phyloP scores from a whole-genome alignment of 1,284 basidiomycete species.

The Butyriboletus appendiculatus region DNA sequence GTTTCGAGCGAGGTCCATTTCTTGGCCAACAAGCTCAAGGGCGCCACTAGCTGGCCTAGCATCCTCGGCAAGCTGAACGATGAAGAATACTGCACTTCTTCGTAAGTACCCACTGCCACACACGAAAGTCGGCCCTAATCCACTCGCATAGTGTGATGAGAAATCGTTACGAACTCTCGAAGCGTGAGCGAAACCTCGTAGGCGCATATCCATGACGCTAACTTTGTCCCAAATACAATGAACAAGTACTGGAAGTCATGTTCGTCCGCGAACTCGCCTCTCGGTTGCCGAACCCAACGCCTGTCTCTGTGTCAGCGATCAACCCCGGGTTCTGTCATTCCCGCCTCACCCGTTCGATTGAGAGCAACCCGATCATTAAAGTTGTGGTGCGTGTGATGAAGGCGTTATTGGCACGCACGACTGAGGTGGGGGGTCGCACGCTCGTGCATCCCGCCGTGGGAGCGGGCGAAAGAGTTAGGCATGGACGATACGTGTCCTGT shows the following conservation, averaged over 20 bases:
- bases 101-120: constrained; percentile 17
- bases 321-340: constrained; percentile 39
- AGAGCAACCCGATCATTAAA: constrained; percentile 8
- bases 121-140: neutral
- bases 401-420: constrained; percentile 26
- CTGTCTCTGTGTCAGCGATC: constrained; percentile 37
- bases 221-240: neutral
- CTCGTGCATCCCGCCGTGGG: constrained; percentile 31
- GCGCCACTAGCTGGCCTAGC: constrained; percentile 13
- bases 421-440: constrained; percentile 34
- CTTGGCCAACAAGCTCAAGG: constrained; percentile 9
- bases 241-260: constrained; percentile 32
- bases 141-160: constrained; percentile 17
- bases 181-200: constrained; percentile 29
- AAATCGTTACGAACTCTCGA: constrained; percentile 36
- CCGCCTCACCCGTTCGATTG: constrained; percentile 21
- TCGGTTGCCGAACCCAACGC: constrained; percentile 29
- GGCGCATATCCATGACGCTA: neutral
- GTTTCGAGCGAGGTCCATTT: constrained; percentile 31
- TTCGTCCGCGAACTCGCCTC: constrained; percentile 36
- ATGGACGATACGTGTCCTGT: constrained; percentile 30
- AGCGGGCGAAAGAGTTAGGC: constrained; percentile 21
- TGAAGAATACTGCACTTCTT: constrained; percentile 28
- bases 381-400: constrained; percentile 7
- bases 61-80: constrained; percentile 36